Conservation (phyloP, 169 alveolate genomes). For the Besnoitia besnoiti region DNA sequence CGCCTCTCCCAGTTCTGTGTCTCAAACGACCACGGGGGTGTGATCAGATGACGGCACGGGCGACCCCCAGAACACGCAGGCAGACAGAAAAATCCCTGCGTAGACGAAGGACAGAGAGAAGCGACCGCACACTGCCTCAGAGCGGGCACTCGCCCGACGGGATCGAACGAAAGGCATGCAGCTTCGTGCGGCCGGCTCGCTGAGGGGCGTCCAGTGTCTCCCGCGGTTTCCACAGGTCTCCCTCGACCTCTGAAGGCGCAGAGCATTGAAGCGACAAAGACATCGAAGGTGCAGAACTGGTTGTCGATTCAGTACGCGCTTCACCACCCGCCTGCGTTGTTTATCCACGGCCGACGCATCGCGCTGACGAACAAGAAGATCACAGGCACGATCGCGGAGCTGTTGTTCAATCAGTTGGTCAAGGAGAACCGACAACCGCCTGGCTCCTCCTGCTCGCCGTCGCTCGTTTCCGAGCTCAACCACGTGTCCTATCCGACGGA, state of each 20-base stretch:
- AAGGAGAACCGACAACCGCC: neutral
- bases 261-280: conserved; percentile 49
- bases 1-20: too few relatives aligned
- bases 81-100: too few relatives aligned
- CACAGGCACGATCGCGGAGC: conserved; percentile 38
- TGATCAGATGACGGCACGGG: too few relatives aligned
- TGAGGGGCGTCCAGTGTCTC: too few relatives aligned
- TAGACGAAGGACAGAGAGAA: too few relatives aligned
- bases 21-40: too few relatives aligned
- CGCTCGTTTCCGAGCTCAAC: neutral
- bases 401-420: conserved; percentile 40
- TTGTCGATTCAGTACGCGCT: conserved; percentile 64
- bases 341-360: conserved; percentile 58
- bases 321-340: conserved; percentile 56
- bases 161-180: too few relatives aligned
- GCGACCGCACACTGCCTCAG: too few relatives aligned
- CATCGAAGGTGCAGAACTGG: conserved; percentile 62
- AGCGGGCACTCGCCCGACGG: too few relatives aligned
- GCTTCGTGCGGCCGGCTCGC: neutral
- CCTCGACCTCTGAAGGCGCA: conserved; percentile 55
- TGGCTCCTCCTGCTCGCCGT: neutral
- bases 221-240: conserved; percentile 17
- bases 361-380: conserved; percentile 56
- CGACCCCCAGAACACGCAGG: too few relatives aligned
- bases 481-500: neutral